Evolutionary conservation across 208 protist species (phyloP).

Genomic region (Acanthamoeba sp.): DNA sequence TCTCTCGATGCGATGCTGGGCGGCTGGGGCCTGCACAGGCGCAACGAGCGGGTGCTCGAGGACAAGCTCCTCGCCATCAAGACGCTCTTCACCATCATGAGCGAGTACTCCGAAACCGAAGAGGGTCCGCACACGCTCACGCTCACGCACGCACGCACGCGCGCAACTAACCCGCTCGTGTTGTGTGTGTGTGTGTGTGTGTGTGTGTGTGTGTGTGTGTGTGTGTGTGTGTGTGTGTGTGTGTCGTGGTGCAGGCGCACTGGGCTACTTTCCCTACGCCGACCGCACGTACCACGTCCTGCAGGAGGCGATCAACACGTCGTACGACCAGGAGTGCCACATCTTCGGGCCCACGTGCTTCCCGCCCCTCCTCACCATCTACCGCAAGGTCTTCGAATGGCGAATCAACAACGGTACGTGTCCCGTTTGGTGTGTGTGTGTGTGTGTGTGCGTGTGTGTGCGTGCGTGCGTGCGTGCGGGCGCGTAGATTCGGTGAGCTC

Average conservation of each 20-base stretch:
- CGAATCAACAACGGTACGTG: background rate
- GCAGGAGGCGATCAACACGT: background rate
- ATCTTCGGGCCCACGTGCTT: conserved; percentile 5
- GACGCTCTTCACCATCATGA: conserved; percentile 7
- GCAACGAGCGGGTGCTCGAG: background rate
- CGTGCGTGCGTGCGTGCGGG: too few species aligned
- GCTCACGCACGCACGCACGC: too few species aligned
- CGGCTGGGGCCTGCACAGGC: background rate
- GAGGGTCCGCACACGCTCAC: too few species aligned
- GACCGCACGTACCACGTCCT: background rate
- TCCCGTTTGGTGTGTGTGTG: background rate
- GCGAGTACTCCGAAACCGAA: background rate
- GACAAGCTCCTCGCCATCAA: background rate
- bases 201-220: too few species aligned
- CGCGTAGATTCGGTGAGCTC: too few species aligned
- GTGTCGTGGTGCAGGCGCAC: too few species aligned
- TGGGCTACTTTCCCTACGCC: background rate
- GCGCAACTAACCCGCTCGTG: too few species aligned
- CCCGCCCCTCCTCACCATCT: background rate
- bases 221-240: too few species aligned
- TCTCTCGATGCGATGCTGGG: background rate
- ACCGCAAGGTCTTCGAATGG: background rate
- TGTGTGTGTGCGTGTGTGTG: too few species aligned
- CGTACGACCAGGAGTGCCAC: background rate
- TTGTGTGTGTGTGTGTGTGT: too few species aligned